Evolutionary conservation across 768 basidiomycete genomes (phyloP).

Genomic region (Rhizopogon salebrosus): DNA sequence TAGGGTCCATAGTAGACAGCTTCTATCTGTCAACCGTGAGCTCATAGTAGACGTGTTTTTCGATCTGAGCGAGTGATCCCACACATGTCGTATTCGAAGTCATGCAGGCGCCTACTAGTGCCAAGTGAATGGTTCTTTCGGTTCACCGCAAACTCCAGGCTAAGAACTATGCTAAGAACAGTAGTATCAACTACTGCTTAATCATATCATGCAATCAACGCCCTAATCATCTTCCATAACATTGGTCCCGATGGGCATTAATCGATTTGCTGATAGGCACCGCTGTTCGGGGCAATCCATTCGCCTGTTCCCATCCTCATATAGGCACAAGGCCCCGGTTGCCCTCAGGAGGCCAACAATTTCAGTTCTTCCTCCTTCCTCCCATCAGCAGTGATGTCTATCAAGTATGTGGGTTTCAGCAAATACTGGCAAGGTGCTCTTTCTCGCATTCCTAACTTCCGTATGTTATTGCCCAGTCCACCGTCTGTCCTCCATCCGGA

Average conservation of each 20-base stretch:
- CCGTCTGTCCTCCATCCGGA: slow-evolving; percentile 19
- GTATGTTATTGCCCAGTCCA: slow-evolving; percentile 5
- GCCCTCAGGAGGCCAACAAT: background rate
- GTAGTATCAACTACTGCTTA: background rate
- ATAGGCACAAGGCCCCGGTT: background rate
- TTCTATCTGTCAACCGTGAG: background rate
- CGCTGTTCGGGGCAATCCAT: background rate
- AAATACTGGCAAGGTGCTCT: slow-evolving; percentile 3
- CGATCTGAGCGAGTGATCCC: background rate
- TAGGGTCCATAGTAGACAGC: background rate
- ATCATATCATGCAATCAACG: background rate
- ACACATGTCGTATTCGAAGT: background rate
- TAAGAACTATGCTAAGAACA: background rate
- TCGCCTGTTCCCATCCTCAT: background rate
- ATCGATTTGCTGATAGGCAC: background rate
- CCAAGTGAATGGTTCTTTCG: background rate
- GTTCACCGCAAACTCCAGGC: background rate
- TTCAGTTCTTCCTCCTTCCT: background rate
- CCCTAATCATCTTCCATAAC: background rate
- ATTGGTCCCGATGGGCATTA: background rate
- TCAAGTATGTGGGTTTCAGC: slow-evolving; percentile 1
- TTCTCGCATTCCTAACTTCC: slow-evolving; percentile 1
- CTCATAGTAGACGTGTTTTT: background rate
- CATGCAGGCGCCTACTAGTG: background rate
- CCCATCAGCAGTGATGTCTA: background rate